Evolutionary conservation across 1,284 basidiomycete genomes (phyloP), one percentile per base, ranked within the genome.

Genomic region (Termitomyces sp.): DNA sequence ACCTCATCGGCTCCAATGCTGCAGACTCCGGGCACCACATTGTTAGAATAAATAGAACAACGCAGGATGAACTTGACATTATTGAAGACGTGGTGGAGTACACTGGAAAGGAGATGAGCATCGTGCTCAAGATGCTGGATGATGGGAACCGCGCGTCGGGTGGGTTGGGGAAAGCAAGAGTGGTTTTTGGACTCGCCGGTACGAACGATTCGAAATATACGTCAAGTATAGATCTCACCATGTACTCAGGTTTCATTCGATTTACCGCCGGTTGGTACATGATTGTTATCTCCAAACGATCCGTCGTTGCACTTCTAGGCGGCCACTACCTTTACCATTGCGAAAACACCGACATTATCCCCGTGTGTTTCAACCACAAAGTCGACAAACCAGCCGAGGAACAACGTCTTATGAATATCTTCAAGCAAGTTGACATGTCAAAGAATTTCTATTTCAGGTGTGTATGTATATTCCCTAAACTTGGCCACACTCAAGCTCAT

Each of bases 371-470:
- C 63, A 86, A 81, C 60, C 87, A 88, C 69, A 88, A 84, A 70
- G 68, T 91, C n/a, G 92, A 94, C 47, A 87, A 86, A 62, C 84
- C 86, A 0, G 76, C 88, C 0, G 92, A 95, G 65, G 94, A 96
- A 66, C 86, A 89, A 60, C 82, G 89, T 56, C 78, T 94, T 38
- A 84, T 97, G 70, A 89, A 86, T 58, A 84, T 91, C n/a, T 99
- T 99, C 76, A 94, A 94, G 67, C 93, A 96, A 69, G 95, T 99
- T 3, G 97, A 99, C 64, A 83, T 99, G 76, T 90, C 90, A 47
- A 98, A 99, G 75, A 98, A 99, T 73, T 99, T 99, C 69, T 99
- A 99, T 74, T 99, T 99, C 71, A 95, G 92, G 92, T 96, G 62
- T 50, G 68, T 53, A 28, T 38, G 24, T 24, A 12, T 34, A 26